phyloP scores from a whole-genome alignment of 208 protist species.

The Wallacemonas rigidus region DNA sequence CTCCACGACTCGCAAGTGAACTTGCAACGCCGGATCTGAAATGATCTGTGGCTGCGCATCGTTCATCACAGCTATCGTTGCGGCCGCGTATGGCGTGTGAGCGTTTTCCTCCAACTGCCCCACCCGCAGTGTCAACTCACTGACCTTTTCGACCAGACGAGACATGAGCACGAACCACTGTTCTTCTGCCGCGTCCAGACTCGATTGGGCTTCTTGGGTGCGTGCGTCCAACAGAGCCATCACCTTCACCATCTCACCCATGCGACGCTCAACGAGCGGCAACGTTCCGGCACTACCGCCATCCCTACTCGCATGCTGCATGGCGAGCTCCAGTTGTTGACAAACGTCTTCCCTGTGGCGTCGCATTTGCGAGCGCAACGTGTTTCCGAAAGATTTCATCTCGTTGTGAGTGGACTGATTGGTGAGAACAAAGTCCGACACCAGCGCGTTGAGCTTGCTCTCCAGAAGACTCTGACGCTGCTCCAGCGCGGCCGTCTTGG shows the following conservation, averaged over 20 bases:
- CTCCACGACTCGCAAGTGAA: not conserved
- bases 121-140: conserved; percentile 14
- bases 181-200: conserved; percentile 26
- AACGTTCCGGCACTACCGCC: not conserved
- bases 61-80: not conserved
- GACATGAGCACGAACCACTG: conserved; percentile 31
- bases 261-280: not conserved
- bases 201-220: conserved; percentile 36
- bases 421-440: conserved; percentile 32
- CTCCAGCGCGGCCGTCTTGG: conserved; percentile 22
- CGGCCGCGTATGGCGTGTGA: not conserved
- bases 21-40: not conserved
- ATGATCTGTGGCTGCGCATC: not conserved
- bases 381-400: conserved; percentile 25
- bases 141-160: conserved; percentile 29
- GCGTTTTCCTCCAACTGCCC: conserved; percentile 7
- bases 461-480: conserved; percentile 36
- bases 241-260: conserved; percentile 33
- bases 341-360: conserved; percentile 13
- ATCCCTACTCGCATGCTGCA: not conserved
- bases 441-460: conserved; percentile 44
- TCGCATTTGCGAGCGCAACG: not conserved
- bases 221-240: conserved; percentile 33
- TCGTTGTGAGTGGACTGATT: conserved; percentile 24
- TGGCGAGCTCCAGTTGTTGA: not conserved